Base-by-base conservation (phyloP, 164 flowering plant species). In the Akebia trifoliata region DNA sequence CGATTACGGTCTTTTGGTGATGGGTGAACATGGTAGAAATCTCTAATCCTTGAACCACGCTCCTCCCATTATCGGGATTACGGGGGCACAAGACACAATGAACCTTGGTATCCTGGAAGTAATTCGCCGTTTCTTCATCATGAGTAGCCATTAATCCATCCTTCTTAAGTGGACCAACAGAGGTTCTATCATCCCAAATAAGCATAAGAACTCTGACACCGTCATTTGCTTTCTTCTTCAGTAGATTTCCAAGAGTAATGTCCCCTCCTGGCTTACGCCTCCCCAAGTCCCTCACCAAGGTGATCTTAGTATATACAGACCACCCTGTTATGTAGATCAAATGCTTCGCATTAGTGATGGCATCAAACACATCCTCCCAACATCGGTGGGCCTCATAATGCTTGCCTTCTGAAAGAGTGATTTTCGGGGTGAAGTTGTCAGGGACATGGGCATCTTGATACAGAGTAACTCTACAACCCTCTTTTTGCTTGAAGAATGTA, bases 361-460 rank as follows among this genome's bases (percentile, higher is more conserved):
- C 54, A 32, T 50, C 54, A 31, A 50, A 50, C 0, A 50, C 38
- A 18, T 50, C 54, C 36, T 50, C 54, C 54, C 54, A 50, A 17
- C 54, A 50, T 50, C 54, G 3, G 12, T 17, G 54, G n/a, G 54
- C 8, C 21, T 50, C 38, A 28, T 50, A 50, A 8, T 44, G 4
- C 10, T n/a, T 31, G 36, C 38, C 38, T 50, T 40, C 56, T 6
- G 22, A 34, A 8, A 52, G 56, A 34, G 42, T 15, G 12, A 52
- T 35, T 52, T 9, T 6, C 5, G 56, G 56, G 17, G 15, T 18
- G n/a, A 32, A 20, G 22, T 34, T 52, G 39, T 52, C 56, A 3
- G 56, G 38, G 12, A 52, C 9, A 26, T 52, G 56, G 2, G 56
- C 56, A 17, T 52, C 56, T 52, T 52, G 56, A 25, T 52, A 52